Conservation (phyloP, 805 yeast species). For the Wickerhamiella cacticola region DNA sequence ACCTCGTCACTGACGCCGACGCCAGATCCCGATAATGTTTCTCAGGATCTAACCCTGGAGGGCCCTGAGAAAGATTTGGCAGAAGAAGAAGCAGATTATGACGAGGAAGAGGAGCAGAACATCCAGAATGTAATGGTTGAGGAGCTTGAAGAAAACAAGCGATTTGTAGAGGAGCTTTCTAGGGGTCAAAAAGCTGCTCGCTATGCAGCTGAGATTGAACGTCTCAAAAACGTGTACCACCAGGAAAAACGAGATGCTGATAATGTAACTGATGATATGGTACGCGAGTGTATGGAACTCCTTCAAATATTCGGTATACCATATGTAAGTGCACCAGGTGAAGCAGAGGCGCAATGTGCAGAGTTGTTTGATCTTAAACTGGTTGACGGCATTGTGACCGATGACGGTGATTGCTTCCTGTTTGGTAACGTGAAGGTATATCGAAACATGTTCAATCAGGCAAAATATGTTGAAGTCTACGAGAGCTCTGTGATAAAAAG, state of each 20-base stretch:
- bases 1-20: too few species aligned
- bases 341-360: constrained; percentile 98
- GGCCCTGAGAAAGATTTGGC: constrained; percentile 20
- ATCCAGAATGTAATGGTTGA: constrained; percentile 47
- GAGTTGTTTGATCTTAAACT: constrained; percentile 52
- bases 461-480: constrained; percentile 82
- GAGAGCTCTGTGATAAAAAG: constrained; percentile 43
- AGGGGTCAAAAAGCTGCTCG: constrained; percentile 11
- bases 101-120: constrained; percentile 60
- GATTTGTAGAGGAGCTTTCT: constrained; percentile 40
- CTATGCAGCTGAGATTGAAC: constrained; percentile 25
- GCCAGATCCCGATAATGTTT: too few species aligned
- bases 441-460: constrained; percentile 88
- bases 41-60: too few species aligned
- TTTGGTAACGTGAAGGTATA: constrained; percentile 79
- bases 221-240: constrained; percentile 47
- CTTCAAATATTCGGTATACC: constrained; percentile 87
- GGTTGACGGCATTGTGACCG: constrained; percentile 93
- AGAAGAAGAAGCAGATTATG: constrained; percentile 27
- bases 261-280: constrained; percentile 77
- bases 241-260: constrained; percentile 79
- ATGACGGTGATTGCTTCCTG: constrained; percentile 91
- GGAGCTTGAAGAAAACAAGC: constrained; percentile 63
- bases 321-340: constrained; percentile 92
- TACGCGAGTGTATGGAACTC: constrained; percentile 80